Evolutionary conservation across 176 grass and related monocot genomes (phyloP).

Genomic region (Musa acuminata): DNA sequence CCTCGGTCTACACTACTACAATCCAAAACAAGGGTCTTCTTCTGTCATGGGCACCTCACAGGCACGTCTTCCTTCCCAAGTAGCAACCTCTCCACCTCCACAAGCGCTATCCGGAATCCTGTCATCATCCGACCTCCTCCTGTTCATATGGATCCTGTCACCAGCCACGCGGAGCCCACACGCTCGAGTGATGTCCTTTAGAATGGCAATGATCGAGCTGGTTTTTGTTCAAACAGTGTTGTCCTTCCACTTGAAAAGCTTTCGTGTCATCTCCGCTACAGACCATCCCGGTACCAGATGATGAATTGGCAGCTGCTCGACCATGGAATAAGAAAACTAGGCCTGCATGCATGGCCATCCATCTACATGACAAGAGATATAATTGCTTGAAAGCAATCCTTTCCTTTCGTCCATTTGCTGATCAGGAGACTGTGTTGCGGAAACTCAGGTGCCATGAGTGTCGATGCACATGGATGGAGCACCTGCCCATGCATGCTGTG

Average conservation of each 20-base stretch:
- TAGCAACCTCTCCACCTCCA: background rate
- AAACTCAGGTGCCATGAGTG: background rate
- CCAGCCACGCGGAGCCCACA: too few species aligned
- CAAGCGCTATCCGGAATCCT: background rate
- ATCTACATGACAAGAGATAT: background rate
- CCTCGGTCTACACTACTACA: background rate
- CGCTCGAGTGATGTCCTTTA: background rate
- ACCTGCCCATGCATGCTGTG: background rate
- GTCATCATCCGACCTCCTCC: too few species aligned
- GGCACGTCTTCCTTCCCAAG: background rate
- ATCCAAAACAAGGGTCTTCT: background rate
- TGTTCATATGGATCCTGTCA: too few species aligned
- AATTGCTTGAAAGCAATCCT: background rate
- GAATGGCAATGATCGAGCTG: background rate
- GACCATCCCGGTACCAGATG: too few species aligned
- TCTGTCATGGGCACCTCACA: background rate
- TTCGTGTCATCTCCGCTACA: too few species aligned
- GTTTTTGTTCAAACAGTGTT: too few species aligned
- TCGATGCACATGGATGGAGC: background rate
- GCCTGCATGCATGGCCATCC: background rate
- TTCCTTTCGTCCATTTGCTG: background rate
- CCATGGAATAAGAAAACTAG: background rate
- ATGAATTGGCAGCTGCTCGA: background rate
- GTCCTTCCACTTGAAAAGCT: too few species aligned
- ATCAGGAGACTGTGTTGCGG: background rate